Evolutionary conservation across 2,329 filamentous ascomycete genomes (phyloP), one percentile per base, ranked within the genome.

Genomic region (Fusarium liriodendri): DNA sequence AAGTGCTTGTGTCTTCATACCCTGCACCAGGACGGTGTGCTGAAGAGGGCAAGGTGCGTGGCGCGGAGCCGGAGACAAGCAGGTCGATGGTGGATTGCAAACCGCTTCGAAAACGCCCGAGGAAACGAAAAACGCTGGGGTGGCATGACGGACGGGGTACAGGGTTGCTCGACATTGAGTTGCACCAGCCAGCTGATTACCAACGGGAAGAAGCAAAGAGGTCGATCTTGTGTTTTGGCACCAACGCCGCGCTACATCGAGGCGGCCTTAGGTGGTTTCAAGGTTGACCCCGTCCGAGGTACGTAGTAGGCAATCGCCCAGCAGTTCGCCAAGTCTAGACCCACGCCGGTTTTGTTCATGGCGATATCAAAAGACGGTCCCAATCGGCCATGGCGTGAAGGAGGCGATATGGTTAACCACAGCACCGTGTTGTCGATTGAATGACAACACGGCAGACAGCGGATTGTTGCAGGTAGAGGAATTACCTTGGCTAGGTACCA

Each of bases 211-310:
- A 69, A 67, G 63, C 38, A 62, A 63, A 71, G 57, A 71, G 47
- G 64, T 70, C 59, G 60, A 64, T 67, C 55, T 67, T 32, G 62
- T 55, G 66, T 61, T 65, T 70, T 69, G 66, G 47, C 59, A 42
- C 60, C 29, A 64, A 27, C 47, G 37, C 62, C 52, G 60, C 61
- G 50, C 60, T 62, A 45, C 33, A 66, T 59, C 58, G 55, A 64
- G 64, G 62, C 60, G 62, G 60, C 38, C 64, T 70, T 32, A 32
- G 29, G 29, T 32, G 62, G 67, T 54, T 66, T 65, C 71, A 67
- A 74, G 70, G 70, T 70, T 68, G 54, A 68, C 62, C 70, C 72
- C 67, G 63, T 74, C 33, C 29, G 33, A 55, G 33, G 50, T 18
- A n/a, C 42, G 52, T 52, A 25, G 50, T 18, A n/a, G 55, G 52